These are phyloP conservation scores for Cubamyces lactineus DNA, from an alignment of 768 basidiomycete species.

Conservation along the genomic window DNA sequence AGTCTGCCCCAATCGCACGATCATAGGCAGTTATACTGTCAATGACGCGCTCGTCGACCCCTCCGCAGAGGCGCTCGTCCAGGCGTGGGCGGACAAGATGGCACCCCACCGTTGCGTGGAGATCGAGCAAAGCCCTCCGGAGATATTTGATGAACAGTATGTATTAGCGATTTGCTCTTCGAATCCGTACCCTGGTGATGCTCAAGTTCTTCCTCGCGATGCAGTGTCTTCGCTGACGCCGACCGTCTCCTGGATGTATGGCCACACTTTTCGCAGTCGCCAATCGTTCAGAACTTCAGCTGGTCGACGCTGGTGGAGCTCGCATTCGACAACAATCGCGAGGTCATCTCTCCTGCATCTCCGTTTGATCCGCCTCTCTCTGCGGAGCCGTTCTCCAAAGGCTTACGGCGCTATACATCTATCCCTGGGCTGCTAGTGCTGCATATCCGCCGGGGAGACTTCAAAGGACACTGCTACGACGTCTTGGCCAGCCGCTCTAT, in stretches of 20 bases:
- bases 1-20: slow-evolving; percentile 43
- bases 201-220: neutral
- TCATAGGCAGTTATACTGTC: slow-evolving; percentile 32
- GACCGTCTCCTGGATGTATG: slow-evolving; percentile 47
- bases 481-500: slow-evolving; percentile 38
- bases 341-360: slow-evolving; percentile 39
- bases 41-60: slow-evolving; percentile 35
- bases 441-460: slow-evolving; percentile 57
- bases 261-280: slow-evolving; percentile 52
- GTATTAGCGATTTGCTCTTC: slow-evolving; percentile 27
- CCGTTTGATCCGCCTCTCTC: slow-evolving; percentile 11
- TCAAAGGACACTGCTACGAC: slow-evolving; percentile 43
- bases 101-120: slow-evolving; percentile 53
- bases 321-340: slow-evolving; percentile 51
- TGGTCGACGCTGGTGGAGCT: slow-evolving; percentile 65
- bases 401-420: slow-evolving; percentile 9
- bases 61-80: slow-evolving; percentile 37
- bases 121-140: slow-evolving; percentile 39
- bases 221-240: slow-evolving; percentile 52
- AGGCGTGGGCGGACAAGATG: slow-evolving; percentile 43
- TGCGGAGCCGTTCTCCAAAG: neutral
- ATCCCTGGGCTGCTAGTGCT: slow-evolving; percentile 47
- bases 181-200: neutral
- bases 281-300: slow-evolving; percentile 48
- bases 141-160: slow-evolving; percentile 59